These are phyloP conservation scores for Zygotorulaspora sp. DNA, from an alignment of 805 yeast species.

Conservation along the genomic window DNA sequence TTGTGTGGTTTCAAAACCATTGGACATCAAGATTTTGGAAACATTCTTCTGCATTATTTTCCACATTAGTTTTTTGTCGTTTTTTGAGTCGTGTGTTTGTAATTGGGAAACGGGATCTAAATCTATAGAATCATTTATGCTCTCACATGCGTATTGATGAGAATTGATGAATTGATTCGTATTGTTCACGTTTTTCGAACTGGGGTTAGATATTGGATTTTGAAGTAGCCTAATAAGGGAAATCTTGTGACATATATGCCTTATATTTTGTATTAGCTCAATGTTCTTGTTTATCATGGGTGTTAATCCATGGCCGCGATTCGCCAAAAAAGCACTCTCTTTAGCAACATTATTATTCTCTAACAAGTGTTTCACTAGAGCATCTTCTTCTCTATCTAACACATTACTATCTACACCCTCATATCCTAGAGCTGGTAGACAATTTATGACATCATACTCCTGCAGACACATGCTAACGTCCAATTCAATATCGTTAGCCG, in stretches of 20 bases:
- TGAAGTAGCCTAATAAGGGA: conserved; percentile 88
- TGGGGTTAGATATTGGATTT: conserved; percentile 26
- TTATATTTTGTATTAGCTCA: conserved; percentile 75
- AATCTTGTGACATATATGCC: conserved; percentile 84
- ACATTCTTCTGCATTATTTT: conserved; percentile 64
- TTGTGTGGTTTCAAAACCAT: conserved; percentile 85
- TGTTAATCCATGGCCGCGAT: conserved; percentile 53
- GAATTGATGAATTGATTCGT: conserved; percentile 20
- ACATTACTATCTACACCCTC: conserved; percentile 48
- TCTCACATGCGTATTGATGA: conserved; percentile 35
- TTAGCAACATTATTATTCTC: conserved; percentile 35
- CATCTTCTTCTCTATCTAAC: conserved; percentile 43
- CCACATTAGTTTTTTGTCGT: conserved; percentile 56
- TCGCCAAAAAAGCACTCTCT: conserved; percentile 37
- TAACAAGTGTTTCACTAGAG: conserved; percentile 39
- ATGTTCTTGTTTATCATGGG: conserved; percentile 61
- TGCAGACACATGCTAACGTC: conserved; percentile 59
- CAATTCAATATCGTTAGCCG: conserved; percentile 44
- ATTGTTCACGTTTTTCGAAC: conserved; percentile 13
- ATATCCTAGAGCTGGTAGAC: conserved; percentile 62
- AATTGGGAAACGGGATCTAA: conserved; percentile 79
- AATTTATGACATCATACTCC: conserved; percentile 82
- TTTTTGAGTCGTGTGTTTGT: conserved; percentile 55
- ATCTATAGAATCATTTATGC: conserved; percentile 57
- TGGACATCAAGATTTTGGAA: conserved; percentile 79